Evolutionary conservation across 768 basidiomycete genomes (phyloP), one percentile per base, ranked within the genome.

Genomic region (Pholiota conissans): DNA sequence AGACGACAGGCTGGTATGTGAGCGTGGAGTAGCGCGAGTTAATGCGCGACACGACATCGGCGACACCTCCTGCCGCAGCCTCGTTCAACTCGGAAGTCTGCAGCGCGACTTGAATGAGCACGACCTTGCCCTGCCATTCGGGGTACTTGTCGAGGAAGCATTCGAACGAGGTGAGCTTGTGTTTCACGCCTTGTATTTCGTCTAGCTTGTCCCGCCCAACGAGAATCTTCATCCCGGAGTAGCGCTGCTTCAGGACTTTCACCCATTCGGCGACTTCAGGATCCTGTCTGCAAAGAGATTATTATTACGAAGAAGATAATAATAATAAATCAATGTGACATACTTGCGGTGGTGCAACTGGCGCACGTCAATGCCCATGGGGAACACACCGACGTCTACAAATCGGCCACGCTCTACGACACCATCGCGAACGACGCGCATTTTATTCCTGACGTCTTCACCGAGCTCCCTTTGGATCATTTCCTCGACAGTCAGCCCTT

Each of bases 131-230:
- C 64, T 88, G 88, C 71, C 82, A 93, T 60, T 91, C 83, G n/a
- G 90, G 89, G 61, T 89, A 76, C 63, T 83, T 84, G 59, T 89
- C 88, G 51, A 95, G 75, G 76, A 95, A 93, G 14, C 77, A 72
- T 65, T 94, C 92, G 65, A 94, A 95, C 0, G 92, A 90, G 46
- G 85, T 79, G 49, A 95, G 79, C 69, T 95, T 95, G 59, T 94
- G 89, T 14, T 84, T 79, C 29, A 94, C 90, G 47, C 92, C 91
- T 76, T 91, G 90, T 55, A 94, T 80, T 65, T 90, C 90, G 67
- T 95, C 93, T 27, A 95, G 79, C 72, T 95, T 95, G 70, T 95
- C 93, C 2, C 93, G 76, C 0, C 92, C 93, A 0, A 95, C 93
- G 49, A 95, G 82, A 65, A 94, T 79, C 74, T 91, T 91, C 84